These are phyloP conservation scores for Lactarius hengduanensis DNA, from an alignment of 768 basidiomycete genomes.

Conservation along the genomic window DNA sequence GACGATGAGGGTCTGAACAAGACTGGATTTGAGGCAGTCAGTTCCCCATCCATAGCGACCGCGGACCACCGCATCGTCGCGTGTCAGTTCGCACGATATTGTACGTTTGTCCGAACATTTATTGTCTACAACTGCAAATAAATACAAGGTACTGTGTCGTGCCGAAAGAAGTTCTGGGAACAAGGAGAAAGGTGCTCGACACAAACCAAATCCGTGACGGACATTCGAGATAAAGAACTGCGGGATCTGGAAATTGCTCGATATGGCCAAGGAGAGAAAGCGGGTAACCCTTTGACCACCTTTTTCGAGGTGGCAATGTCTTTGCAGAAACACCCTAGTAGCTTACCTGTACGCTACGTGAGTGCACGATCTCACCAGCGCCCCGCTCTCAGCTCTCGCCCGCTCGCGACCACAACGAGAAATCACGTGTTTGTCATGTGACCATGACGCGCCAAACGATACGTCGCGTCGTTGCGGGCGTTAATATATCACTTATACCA, in stretches of 20 bases:
- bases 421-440: slow-evolving; percentile 14
- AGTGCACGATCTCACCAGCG: neutral
- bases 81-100: slow-evolving; percentile 28
- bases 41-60: slow-evolving; percentile 6
- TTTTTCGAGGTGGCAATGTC: neutral
- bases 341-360: neutral
- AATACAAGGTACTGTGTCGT: slow-evolving; percentile 6
- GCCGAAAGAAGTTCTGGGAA: neutral
- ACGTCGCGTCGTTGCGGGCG: neutral
- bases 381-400: neutral
- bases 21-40: slow-evolving; percentile 15
- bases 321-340: neutral
- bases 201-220: neutral
- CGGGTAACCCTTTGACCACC: neutral
- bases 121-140: slow-evolving; percentile 12
- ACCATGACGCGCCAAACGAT: slow-evolving; percentile 18
- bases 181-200: neutral
- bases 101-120: slow-evolving; percentile 1
- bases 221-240: neutral
- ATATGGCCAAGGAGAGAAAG: neutral
- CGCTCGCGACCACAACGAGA: neutral
- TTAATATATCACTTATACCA: neutral
- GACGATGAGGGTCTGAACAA: slow-evolving; percentile 20
- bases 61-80: slow-evolving; percentile 12
- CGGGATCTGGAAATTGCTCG: neutral